Conservation (phyloP, 2,329 filamentous ascomycete genomes). For the Leptosphaerulina australis region DNA sequence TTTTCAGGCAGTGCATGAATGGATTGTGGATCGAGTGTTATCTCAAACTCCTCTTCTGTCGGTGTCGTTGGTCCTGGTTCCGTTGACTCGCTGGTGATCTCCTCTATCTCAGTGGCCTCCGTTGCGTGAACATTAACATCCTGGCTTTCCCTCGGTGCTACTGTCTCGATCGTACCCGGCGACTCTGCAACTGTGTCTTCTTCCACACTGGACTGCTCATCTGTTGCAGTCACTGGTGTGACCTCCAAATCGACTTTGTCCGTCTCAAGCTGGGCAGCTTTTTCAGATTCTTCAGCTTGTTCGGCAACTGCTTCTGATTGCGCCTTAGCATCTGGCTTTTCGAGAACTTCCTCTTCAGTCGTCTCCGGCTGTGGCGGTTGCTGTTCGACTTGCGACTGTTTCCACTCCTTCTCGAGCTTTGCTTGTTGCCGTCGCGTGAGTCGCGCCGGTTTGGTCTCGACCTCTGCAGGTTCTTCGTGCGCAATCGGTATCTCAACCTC, state of each 20-base stretch:
- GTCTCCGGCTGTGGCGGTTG: conserved; percentile 5
- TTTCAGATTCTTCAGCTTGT: background rate
- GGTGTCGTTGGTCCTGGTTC: conserved; percentile 2
- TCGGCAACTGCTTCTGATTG: background rate
- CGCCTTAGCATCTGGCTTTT: background rate
- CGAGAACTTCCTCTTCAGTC: conserved; percentile 1
- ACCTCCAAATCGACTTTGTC: background rate
- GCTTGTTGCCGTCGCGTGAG: conserved; percentile 7
- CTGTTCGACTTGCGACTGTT: conserved; percentile 2
- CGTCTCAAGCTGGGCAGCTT: background rate
- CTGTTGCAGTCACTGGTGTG: background rate
- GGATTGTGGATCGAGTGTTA: background rate
- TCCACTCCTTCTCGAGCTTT: conserved; percentile 5
- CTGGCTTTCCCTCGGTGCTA: background rate
- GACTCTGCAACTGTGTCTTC: background rate
- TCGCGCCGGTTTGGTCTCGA: background rate
- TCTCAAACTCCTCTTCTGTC: conserved; percentile 5
- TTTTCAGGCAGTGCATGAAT: background rate
- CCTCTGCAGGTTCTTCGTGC: background rate
- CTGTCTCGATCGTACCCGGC: conserved; percentile 6
- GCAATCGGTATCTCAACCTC: background rate
- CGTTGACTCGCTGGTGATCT: background rate
- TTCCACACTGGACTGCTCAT: background rate
- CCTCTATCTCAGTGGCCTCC: background rate
- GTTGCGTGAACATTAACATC: background rate